These are phyloP conservation scores for Ascochyta clinopodiicola DNA, from an alignment of 2,329 filamentous ascomycete genomes.

Conservation along the genomic window DNA sequence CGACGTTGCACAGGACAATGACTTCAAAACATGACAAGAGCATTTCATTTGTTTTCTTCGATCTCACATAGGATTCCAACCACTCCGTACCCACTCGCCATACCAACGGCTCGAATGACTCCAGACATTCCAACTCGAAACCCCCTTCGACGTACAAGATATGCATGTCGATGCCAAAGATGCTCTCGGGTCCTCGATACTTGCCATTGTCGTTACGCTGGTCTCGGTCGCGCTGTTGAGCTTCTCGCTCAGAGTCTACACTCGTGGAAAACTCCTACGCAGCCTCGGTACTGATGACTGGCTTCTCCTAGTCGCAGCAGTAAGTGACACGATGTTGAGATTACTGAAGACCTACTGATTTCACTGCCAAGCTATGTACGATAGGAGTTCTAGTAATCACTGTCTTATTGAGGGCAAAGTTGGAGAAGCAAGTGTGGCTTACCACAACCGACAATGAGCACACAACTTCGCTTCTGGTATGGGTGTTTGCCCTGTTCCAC, in stretches of 20 bases:
- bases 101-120: slow-evolving; percentile 21
- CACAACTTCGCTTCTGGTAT: slow-evolving; percentile 13
- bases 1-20: slow-evolving; percentile 1
- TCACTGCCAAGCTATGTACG: slow-evolving; percentile 14
- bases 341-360: neutral
- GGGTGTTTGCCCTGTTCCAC: slow-evolving; percentile 49
- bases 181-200: slow-evolving; percentile 23
- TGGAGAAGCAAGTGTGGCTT: neutral
- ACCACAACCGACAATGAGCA: neutral
- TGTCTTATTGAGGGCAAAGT: neutral
- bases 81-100: neutral
- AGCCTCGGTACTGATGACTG: slow-evolving; percentile 59
- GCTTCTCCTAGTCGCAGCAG: slow-evolving; percentile 50
- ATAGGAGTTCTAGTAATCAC: slow-evolving; percentile 19
- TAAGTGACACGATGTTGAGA: slow-evolving; percentile 27
- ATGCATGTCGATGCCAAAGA: slow-evolving; percentile 32
- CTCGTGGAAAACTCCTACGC: slow-evolving; percentile 54
- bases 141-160: slow-evolving; percentile 15
- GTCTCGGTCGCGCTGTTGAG: slow-evolving; percentile 50
- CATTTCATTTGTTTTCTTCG: slow-evolving; percentile 2
- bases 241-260: slow-evolving; percentile 53
- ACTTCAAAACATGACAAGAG: slow-evolving; percentile 3
- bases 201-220: slow-evolving; percentile 52
- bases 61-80: neutral
- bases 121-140: slow-evolving; percentile 14